Base-by-base conservation (phyloP, 345 rosid species). In the Camelina laxa region DNA sequence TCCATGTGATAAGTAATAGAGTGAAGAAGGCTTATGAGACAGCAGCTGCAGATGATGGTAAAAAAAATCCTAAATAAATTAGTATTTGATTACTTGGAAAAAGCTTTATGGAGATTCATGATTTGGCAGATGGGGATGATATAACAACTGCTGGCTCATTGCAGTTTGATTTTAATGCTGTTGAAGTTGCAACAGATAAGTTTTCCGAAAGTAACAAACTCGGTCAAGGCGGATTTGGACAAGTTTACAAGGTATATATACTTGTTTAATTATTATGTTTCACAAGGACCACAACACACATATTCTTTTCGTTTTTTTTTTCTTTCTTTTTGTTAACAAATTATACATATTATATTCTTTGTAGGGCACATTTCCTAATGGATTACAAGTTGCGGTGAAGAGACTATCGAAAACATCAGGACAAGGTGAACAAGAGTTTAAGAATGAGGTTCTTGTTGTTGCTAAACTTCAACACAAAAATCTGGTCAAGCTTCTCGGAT, bases 141-240 rank as follows among this genome's bases (percentile, higher is more conserved):
- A 79, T 81, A 27, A 64, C 78, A n/a, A 62, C 47, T 20, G 73
- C 41, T 53, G 89, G 85, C 19, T 81, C 85, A 9, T 66, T 86
- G 51, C 87, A 89, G 59, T 80, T 66, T 31, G 85, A 84, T 67
- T 72, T 85, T 2, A 71, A 19, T 7, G 67, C 77, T 4, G 65
- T 89, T 44, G 66, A 80, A 81, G 72, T 57, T 4, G 90, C 90
- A 1, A 85, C 88, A 0, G 10, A 35, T 16, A 56, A 75, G 2
- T 87, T 91, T 75, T 83, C 89, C 0, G 54, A 20, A 6, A 49
- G 69, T 4, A 86, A 87, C 72, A 84, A 80, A 67, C 75, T 87
- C 2, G 92, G 97, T 30, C 81, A 61, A 75, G 96, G 96, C 31
- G 96, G 93, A 60, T 88, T 88, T 44, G 86, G 93, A 13, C 82